Conservation (phyloP, 2,329 filamentous ascomycete genomes). For the Cercospora brassicicola region DNA sequence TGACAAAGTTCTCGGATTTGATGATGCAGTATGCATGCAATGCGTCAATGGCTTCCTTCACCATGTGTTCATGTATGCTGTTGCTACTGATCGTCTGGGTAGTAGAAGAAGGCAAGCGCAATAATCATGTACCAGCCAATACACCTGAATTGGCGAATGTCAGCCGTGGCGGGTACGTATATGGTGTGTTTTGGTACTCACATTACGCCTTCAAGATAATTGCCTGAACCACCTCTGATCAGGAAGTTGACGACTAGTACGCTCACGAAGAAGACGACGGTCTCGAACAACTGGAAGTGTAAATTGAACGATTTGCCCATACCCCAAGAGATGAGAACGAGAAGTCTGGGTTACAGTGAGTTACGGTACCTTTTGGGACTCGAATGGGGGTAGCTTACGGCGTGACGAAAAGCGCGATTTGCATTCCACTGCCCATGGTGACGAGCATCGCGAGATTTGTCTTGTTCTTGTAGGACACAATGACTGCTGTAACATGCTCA, state of each 20-base stretch:
- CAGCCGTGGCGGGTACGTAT: neutral
- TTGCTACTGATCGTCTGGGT: conserved; percentile 42
- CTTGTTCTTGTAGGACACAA: conserved; percentile 57
- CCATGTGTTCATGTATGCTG: neutral
- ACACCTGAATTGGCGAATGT: conserved; percentile 22
- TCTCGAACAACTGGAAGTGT: conserved; percentile 87
- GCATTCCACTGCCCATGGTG: conserved; percentile 54
- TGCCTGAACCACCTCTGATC: conserved; percentile 78
- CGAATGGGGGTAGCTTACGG: conserved; percentile 37
- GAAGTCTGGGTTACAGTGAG: conserved; percentile 31
- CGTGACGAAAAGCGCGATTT: conserved; percentile 59
- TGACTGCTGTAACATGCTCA: conserved; percentile 57
- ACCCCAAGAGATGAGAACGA: conserved; percentile 58
- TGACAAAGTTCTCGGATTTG: neutral
- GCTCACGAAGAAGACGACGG: conserved; percentile 77
- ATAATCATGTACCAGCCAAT: conserved; percentile 59
- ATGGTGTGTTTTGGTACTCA: conserved; percentile 24
- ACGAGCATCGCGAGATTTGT: conserved; percentile 59
- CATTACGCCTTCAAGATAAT: conserved; percentile 77
- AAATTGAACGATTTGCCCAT: conserved; percentile 59
- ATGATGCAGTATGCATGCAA: neutral
- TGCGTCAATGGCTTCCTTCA: neutral
- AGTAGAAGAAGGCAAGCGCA: conserved; percentile 60
- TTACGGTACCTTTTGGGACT: neutral
- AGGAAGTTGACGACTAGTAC: conserved; percentile 86